Base-by-base conservation (phyloP, 2,329 filamentous ascomycete genomes). In the Pezicula neosporulosa region DNA sequence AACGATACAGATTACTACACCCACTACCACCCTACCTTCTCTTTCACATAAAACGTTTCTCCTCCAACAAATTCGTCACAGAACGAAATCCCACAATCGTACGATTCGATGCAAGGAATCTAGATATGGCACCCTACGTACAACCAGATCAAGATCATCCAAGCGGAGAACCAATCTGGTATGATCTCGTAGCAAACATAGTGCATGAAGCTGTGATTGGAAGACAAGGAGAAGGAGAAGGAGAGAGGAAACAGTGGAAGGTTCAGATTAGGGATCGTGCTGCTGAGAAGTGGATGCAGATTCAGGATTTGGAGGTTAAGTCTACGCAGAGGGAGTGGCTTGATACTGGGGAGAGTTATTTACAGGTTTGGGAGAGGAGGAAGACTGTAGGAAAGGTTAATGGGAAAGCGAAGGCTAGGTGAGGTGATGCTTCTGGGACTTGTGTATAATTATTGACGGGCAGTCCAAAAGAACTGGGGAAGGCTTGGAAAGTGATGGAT, bases 51-150 rank as follows among this genome's bases (percentile, higher is more conserved):
- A 97, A 97, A 75, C 90, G 94, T 61, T 99, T 99, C 78, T 90
- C 86, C 60, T 86, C 88, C 59, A 99, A 99, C 76, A 96, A 97
- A 69, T 99, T 99, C 66, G 89, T 99, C 18, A 83, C 87, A 2
- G 93, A 97, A 72, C 88, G 94, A 47, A 99, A 99, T 69, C 94
- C 93, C 1, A 99, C 94, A 9, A 99, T 99, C 64, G 94, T 99
- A 57, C 97, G 93, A 0, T 99, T 97, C 70, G 90, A 93, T 57
- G 87, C 90, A 4, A 81, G 86, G 65, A 83, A 86, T 39, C 82
- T 99, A 8, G 91, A 99, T 68, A 86, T 97, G 76, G 80, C 85
- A 5, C 91, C 92, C 0, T 97, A 94, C 63, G 90, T 96, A 12
- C 90, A 97, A 72, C 92, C 93, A 0, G 90, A 92, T 63, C 88